Evolutionary conservation across 768 basidiomycete genomes (phyloP).

Genomic region (Tephrocybe sp.): DNA sequence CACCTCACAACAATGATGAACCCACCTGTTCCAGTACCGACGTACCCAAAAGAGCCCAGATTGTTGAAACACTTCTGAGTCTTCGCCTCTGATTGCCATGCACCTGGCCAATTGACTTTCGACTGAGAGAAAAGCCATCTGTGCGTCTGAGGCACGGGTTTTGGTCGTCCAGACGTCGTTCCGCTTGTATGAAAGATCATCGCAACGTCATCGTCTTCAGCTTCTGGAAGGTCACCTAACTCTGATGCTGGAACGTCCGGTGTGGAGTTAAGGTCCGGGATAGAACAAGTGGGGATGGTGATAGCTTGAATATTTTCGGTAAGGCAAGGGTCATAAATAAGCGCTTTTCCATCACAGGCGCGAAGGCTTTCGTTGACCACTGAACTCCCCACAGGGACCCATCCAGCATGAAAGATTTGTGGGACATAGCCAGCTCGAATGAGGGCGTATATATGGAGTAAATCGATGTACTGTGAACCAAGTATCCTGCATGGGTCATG

Average conservation of each 20-base stretch:
- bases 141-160: slow-evolving; percentile 10
- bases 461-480: slow-evolving; percentile 2
- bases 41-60: slow-evolving; percentile 9
- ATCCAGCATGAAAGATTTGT: slow-evolving; percentile 5
- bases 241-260: neutral
- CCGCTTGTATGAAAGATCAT: slow-evolving; percentile 14
- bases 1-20: too few species aligned
- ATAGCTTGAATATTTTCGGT: neutral
- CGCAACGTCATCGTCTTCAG: slow-evolving; percentile 5
- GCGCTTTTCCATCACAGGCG: neutral
- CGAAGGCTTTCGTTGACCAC: slow-evolving; percentile 6
- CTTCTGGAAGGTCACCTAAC: slow-evolving; percentile 3
- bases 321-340: slow-evolving; percentile 3
- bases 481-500: too few species aligned
- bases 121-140: slow-evolving; percentile 7
- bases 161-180: slow-evolving; percentile 12
- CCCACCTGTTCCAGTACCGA: slow-evolving; percentile 9
- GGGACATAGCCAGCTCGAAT: slow-evolving; percentile 6
- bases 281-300: neutral
- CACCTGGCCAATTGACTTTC: slow-evolving; percentile 6
- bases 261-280: neutral
- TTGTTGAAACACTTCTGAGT: slow-evolving; percentile 10
- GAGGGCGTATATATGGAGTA: slow-evolving; percentile 6
- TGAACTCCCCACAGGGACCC: slow-evolving; percentile 1
- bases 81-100: slow-evolving; percentile 4